phyloP scores from a whole-genome alignment of 73 alveolate genomes.

The Symbiodinium pilosum region DNA sequence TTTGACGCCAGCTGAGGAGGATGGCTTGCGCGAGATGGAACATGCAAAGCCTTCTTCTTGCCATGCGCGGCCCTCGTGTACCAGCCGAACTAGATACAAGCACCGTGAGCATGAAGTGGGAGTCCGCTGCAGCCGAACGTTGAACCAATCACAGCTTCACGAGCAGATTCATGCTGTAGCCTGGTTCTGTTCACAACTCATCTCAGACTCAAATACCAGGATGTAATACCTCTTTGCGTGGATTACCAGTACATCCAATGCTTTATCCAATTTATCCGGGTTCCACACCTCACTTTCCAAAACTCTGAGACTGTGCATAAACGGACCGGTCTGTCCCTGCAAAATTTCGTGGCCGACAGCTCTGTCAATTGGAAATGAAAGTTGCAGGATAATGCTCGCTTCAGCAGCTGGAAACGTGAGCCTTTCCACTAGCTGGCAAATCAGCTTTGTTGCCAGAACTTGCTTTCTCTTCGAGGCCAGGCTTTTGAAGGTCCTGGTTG shows the following conservation, averaged over 20 bases:
- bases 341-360: background rate
- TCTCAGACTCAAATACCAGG: background rate
- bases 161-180: too few relatives aligned
- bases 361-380: conserved; percentile 19
- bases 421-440: conserved; percentile 56
- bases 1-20: too few relatives aligned
- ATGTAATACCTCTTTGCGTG: background rate
- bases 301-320: background rate
- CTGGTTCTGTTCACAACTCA: too few relatives aligned
- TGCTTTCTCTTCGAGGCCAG: background rate
- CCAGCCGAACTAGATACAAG: too few relatives aligned
- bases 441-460: background rate
- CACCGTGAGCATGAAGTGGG: too few relatives aligned
- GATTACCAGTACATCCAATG: background rate
- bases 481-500: background rate
- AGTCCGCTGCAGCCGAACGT: too few relatives aligned
- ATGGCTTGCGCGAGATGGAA: too few relatives aligned
- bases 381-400: conserved; percentile 14
- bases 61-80: too few relatives aligned
- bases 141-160: too few relatives aligned
- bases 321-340: background rate
- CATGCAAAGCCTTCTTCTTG: too few relatives aligned
- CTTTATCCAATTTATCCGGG: background rate
- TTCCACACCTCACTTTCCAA: conserved; percentile 39
- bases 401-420: conserved; percentile 7